These are phyloP conservation scores for Komagataella phaffii DNA, from an alignment of 805 yeast genomes.

Conservation along the genomic window DNA sequence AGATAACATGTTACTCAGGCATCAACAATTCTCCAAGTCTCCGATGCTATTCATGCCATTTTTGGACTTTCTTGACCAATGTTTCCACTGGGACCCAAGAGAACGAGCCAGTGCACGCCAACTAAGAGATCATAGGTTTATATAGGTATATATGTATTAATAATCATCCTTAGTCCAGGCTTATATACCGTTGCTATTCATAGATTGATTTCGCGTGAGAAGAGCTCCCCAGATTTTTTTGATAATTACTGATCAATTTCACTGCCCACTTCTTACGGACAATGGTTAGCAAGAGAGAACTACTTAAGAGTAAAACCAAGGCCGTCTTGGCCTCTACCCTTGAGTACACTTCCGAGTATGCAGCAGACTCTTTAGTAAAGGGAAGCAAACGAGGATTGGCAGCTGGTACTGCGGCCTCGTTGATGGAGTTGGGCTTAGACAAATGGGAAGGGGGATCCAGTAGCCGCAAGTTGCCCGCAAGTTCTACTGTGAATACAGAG, in stretches of 20 bases:
- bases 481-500: conserved; percentile 9
- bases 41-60: conserved; percentile 6
- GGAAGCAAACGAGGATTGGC: conserved; percentile 17
- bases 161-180: not conserved
- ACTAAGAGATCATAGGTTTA: conserved; percentile 15
- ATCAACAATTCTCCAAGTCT: not conserved
- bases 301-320: conserved; percentile 3
- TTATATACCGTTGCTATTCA: not conserved
- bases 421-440: conserved; percentile 30
- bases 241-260: not conserved
- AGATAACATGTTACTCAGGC: not conserved
- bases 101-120: conserved; percentile 15
- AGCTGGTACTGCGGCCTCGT: conserved; percentile 29
- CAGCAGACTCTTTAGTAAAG: conserved; percentile 5
- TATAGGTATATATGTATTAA: conserved; percentile 2
- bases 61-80: conserved; percentile 13
- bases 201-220: not conserved
- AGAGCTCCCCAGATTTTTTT: not conserved
- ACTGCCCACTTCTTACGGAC: not conserved
- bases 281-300: not conserved
- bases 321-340: conserved; percentile 11
- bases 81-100: conserved; percentile 22
- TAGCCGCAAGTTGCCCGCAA: conserved; percentile 6
- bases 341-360: conserved; percentile 11
- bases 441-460: conserved; percentile 10